phyloP scores from a whole-genome alignment of 768 basidiomycete genomes.

The Russula virescens region DNA sequence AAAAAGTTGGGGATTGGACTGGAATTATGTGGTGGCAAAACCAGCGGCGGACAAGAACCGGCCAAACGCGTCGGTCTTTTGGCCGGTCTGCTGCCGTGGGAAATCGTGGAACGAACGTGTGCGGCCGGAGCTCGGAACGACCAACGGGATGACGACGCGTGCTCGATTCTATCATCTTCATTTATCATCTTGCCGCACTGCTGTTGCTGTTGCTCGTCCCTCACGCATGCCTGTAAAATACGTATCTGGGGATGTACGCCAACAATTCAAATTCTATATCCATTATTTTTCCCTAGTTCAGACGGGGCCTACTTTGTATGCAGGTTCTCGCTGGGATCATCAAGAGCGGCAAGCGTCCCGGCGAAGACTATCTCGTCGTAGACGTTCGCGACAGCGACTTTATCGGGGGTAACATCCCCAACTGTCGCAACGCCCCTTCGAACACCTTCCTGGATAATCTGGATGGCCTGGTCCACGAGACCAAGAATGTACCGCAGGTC shows the following conservation, averaged over 20 bases:
- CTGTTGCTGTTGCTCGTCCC: neutral
- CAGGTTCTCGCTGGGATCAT: constrained; percentile 69
- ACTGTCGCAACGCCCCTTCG: constrained; percentile 58
- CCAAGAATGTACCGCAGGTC: constrained; percentile 55
- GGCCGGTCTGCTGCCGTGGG: neutral
- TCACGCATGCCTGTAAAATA: constrained; percentile 32
- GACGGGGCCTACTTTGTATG: neutral
- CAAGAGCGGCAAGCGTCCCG: constrained; percentile 53
- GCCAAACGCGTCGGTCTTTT: neutral
- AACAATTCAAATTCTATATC: neutral
- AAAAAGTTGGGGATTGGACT: too few relatives aligned
- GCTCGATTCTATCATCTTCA: too few relatives aligned
- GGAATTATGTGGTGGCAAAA: constrained; percentile 27
- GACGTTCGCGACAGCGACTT: constrained; percentile 86
- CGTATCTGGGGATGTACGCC: constrained; percentile 38
- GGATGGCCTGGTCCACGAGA: constrained; percentile 51
- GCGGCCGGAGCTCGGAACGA: neutral
- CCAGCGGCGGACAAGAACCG: constrained; percentile 21
- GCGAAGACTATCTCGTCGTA: constrained; percentile 67
- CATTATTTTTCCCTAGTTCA: neutral
- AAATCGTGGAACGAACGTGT: neutral
- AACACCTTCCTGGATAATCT: constrained; percentile 50
- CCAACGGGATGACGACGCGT: too few relatives aligned
- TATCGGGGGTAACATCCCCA: constrained; percentile 71
- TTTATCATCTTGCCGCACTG: neutral